Conservation (phyloP, 2,329 filamentous ascomycete species). For the Tolypocladium tropicale region DNA sequence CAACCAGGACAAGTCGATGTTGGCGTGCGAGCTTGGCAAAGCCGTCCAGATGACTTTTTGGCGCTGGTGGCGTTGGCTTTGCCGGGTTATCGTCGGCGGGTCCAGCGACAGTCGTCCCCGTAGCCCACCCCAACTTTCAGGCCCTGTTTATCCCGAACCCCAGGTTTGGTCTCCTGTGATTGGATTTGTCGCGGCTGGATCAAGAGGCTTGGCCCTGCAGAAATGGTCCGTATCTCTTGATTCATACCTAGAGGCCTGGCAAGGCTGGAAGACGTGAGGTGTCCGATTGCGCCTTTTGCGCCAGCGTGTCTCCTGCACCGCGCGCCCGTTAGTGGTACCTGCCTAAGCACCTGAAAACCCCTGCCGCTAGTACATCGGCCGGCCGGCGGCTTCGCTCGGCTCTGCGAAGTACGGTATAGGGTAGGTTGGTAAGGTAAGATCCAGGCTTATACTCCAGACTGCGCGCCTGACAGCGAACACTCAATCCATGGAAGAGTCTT, state of each 20-base stretch:
- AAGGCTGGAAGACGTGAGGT: background rate
- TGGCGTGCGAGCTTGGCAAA: background rate
- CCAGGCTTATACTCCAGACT: no score
- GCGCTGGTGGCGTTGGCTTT: background rate
- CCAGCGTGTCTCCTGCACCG: background rate
- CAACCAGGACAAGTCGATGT: background rate
- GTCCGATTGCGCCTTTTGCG: background rate
- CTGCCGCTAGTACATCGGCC: background rate
- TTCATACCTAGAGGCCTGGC: background rate
- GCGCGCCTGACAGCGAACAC: no score
- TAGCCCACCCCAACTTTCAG: background rate
- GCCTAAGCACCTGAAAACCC: background rate
- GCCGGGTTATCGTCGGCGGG: constrained; percentile 1
- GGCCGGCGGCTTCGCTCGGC: background rate
- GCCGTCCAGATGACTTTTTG: background rate
- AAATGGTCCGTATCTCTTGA: no score
- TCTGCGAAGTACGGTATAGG: background rate
- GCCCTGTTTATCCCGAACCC: background rate
- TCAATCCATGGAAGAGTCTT: no score
- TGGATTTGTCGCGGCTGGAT: background rate
- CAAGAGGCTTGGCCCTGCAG: background rate
- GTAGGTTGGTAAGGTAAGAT: no score
- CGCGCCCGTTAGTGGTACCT: background rate
- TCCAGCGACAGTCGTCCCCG: background rate
- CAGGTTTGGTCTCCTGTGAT: background rate